These are phyloP conservation scores for Dinochytrium kinnereticum DNA, from an alignment of 371 early-diverging fungal species.

Conservation along the genomic window DNA sequence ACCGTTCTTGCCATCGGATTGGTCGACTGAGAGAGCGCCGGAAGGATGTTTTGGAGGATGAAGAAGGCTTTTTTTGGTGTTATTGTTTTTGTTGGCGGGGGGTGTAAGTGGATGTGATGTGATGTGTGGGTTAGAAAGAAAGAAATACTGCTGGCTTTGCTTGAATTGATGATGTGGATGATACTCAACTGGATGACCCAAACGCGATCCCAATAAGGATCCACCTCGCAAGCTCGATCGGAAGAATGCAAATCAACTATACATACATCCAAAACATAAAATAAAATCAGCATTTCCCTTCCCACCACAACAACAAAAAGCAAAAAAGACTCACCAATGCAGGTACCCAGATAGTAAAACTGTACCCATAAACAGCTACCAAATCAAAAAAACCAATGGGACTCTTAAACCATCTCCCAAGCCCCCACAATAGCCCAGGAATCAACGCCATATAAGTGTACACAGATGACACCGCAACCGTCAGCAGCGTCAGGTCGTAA, in stretches of 20 bases:
- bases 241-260: slow-evolving; percentile 72
- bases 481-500: slow-evolving; percentile 83
- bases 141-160: no score
- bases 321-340: slow-evolving; percentile 68
- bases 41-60: slow-evolving; percentile 49
- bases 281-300: slow-evolving; percentile 35
- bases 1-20: slow-evolving; percentile 65
- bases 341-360: slow-evolving; percentile 89
- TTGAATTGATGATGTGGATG: no score
- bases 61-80: not conserved
- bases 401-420: slow-evolving; percentile 84
- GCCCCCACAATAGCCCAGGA: slow-evolving; percentile 77
- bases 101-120: no score
- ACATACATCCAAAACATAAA: slow-evolving; percentile 25
- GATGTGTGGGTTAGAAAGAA: not conserved
- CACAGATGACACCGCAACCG: slow-evolving; percentile 77
- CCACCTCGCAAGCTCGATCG: slow-evolving; percentile 70
- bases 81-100: not conserved
- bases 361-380: slow-evolving; percentile 89
- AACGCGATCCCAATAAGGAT: slow-evolving; percentile 66
- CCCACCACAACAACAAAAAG: not conserved
- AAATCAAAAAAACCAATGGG: slow-evolving; percentile 76
- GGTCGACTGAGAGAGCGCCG: slow-evolving; percentile 67
- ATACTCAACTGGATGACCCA: slow-evolving; percentile 53
- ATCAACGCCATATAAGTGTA: slow-evolving; percentile 79